Percentiles rank a stretch among this genome's conserved stretches.
These are phyloP conservation scores for Ambrosiella beaveri DNA, from an alignment of 2,329 filamentous ascomycete genomes.

Conservation along the genomic window DNA sequence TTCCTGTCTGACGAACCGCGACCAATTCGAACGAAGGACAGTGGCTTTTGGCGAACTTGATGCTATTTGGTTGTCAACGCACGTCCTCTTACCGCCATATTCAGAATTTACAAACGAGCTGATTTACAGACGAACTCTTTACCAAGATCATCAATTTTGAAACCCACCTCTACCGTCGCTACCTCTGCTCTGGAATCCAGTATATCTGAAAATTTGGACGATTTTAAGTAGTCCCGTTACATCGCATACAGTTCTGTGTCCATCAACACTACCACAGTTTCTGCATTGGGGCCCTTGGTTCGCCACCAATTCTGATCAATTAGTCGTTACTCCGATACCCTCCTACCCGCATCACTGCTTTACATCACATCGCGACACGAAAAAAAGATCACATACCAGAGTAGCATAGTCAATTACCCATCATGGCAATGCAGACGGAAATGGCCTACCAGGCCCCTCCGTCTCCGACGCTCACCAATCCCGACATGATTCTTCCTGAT, in stretches of 20 bases:
- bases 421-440: constrained; percentile 16
- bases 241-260: neutral
- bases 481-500: constrained; percentile 83
- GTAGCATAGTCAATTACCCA: neutral
- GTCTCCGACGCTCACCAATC: constrained; percentile 79
- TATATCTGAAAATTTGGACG: neutral
- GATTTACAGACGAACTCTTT: neutral
- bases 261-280: neutral
- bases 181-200: neutral
- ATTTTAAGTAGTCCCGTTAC: neutral
- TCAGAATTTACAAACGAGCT: neutral
- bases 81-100: neutral
- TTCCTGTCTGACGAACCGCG: neutral
- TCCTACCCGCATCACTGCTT: neutral
- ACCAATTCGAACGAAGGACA: neutral
- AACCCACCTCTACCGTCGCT: neutral
- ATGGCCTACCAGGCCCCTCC: constrained; percentile 36
- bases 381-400: neutral
- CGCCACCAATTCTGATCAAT: neutral
- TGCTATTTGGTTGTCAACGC: neutral
- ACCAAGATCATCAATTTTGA: neutral
- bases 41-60: neutral
- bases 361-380: neutral
- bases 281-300: neutral
- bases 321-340: neutral